Percentiles rank a stretch among this genome's conserved stretches.
Conservation (phyloP, 495 filamentous ascomycete genomes). For the Xylaria longipes region DNA sequence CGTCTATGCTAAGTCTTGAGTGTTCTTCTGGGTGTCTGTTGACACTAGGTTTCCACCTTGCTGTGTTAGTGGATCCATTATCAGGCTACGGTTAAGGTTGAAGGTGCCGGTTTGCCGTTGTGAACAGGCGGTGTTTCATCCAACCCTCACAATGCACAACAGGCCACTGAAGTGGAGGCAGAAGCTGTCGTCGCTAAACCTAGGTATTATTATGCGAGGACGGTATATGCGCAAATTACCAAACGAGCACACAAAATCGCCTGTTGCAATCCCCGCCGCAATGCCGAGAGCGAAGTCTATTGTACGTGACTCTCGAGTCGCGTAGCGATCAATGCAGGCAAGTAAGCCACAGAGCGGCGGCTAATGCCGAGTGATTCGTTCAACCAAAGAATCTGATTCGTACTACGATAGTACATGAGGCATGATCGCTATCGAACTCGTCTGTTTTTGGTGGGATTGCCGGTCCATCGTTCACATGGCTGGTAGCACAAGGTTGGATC, state of each 20-base stretch:
- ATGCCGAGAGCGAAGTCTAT: constrained; percentile 10
- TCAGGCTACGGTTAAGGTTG: background rate
- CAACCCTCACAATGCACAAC: constrained; percentile 21
- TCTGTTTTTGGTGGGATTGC: constrained; percentile 33
- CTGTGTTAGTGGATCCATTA: constrained; percentile 4
- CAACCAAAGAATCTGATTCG: background rate
- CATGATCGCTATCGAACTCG: constrained; percentile 38
- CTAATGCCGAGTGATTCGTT: background rate
- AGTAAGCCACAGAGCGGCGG: background rate
- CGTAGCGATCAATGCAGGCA: constrained; percentile 12
- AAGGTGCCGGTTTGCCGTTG: constrained; percentile 11
- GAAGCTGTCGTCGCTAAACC: background rate
- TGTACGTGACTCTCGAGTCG: background rate
- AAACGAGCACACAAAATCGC: background rate
- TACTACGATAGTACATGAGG: constrained; percentile 22
- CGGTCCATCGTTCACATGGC: constrained; percentile 36
- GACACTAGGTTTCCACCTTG: background rate
- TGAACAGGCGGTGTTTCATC: constrained; percentile 24
- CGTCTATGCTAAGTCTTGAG: background rate
- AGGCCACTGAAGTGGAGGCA: constrained; percentile 11
- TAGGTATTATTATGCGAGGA: constrained; percentile 3
- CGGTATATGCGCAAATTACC: constrained; percentile 2
- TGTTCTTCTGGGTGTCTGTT: background rate
- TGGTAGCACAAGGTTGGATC: constrained; percentile 34
- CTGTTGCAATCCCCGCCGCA: constrained; percentile 8